These are phyloP conservation scores for Mortierella sp. DNA, from an alignment of 371 early-diverging fungal genomes.

Conservation along the genomic window DNA sequence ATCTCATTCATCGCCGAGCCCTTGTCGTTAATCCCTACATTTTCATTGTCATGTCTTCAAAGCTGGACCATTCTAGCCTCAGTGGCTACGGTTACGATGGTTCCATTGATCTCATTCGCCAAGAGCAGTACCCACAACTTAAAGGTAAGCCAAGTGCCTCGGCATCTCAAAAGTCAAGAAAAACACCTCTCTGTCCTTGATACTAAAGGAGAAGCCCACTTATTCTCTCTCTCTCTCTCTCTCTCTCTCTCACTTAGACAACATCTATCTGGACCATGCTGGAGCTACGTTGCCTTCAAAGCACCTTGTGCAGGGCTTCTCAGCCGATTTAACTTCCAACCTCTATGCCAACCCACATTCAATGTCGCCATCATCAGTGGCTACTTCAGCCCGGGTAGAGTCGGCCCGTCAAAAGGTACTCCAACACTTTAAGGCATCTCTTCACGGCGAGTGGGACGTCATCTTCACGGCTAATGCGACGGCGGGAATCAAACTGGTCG, in stretches of 20 bases:
- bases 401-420: constrained; percentile 60
- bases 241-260: constrained; percentile 16
- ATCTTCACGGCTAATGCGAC: constrained; percentile 72
- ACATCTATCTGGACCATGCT: constrained; percentile 75
- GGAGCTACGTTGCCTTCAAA: constrained; percentile 68
- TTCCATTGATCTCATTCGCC: constrained; percentile 56
- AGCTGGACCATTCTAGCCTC: background rate
- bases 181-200: background rate
- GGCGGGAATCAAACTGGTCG: constrained; percentile 66
- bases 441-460: constrained; percentile 59
- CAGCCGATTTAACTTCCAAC: constrained; percentile 57
- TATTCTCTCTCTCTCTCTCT: background rate
- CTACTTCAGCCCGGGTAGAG: constrained; percentile 58
- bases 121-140: constrained; percentile 64
- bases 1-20: too few relatives aligned
- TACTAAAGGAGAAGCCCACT: background rate
- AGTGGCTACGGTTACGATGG: constrained; percentile 55
- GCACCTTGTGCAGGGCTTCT: constrained; percentile 54
- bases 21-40: too few relatives aligned
- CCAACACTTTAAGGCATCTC: constrained; percentile 56
- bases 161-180: constrained; percentile 5
- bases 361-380: constrained; percentile 58
- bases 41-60: too few relatives aligned
- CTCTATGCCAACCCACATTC: constrained; percentile 81
- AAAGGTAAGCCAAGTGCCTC: constrained; percentile 26